Evolutionary conservation across 805 yeast species (phyloP).

Genomic region (Sugiyamaella boreocaroliniensis): DNA sequence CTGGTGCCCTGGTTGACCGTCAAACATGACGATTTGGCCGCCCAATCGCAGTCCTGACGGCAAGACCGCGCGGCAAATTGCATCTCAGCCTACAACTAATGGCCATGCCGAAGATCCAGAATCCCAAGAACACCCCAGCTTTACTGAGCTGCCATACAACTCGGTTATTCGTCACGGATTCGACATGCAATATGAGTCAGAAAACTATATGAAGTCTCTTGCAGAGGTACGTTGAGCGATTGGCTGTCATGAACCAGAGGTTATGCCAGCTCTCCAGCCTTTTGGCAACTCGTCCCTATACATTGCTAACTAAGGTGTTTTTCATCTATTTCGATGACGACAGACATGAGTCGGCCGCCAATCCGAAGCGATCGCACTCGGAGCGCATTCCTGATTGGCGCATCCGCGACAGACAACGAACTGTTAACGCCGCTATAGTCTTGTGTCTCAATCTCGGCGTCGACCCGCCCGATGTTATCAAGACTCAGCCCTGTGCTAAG

Average conservation of each 20-base stretch:
- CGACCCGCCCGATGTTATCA: slow-evolving; percentile 93
- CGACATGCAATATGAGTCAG: slow-evolving; percentile 49
- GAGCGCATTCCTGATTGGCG: slow-evolving; percentile 78
- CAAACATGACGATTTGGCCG: not conserved
- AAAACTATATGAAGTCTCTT: slow-evolving; percentile 40
- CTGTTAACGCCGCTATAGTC: slow-evolving; percentile 88
- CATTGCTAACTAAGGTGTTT: slow-evolving; percentile 42
- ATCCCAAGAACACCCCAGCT: not conserved
- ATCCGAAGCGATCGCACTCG: slow-evolving; percentile 51
- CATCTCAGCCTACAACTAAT: not conserved
- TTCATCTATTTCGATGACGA: slow-evolving; percentile 85
- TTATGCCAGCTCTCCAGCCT: not conserved
- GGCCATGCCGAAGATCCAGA: not conserved
- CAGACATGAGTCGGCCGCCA: slow-evolving; percentile 85
- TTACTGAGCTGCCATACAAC: slow-evolving; percentile 23
- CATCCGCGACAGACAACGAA: slow-evolving; percentile 83
- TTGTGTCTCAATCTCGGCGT: slow-evolving; percentile 89
- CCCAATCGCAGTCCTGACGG: not conserved
- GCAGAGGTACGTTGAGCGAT: slow-evolving; percentile 34
- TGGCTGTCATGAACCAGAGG: no score
- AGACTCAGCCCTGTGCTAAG: slow-evolving; percentile 88
- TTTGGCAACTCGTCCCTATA: not conserved
- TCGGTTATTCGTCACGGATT: slow-evolving; percentile 52
- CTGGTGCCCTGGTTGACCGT: not conserved
- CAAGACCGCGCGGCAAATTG: not conserved